Percentiles rank a stretch among this genome's conserved stretches.
Conservation (phyloP, 2,329 filamentous ascomycete genomes). For the Thelonectria discophora region DNA sequence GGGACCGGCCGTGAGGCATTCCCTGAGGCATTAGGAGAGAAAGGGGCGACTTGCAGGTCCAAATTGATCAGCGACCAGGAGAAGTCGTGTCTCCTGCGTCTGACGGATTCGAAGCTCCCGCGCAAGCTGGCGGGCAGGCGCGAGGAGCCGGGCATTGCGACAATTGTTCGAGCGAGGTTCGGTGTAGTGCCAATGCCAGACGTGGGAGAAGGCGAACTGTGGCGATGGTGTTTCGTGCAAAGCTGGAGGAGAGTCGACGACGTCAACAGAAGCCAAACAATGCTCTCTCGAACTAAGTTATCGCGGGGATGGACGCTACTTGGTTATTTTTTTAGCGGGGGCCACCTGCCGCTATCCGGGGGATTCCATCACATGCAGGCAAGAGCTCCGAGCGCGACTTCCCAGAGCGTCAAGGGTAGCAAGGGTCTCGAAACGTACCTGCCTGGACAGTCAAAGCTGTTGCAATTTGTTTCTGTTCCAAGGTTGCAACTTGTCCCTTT, state of each 20-base stretch:
- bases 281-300: conserved; percentile 8
- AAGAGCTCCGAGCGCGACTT: conserved; percentile 8
- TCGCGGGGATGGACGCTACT: conserved; percentile 44
- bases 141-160: conserved; percentile 70
- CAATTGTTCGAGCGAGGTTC: background rate
- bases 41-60: conserved; percentile 66
- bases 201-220: background rate
- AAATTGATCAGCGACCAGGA: conserved; percentile 70
- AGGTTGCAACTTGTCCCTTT: no score
- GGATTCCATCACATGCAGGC: conserved; percentile 38
- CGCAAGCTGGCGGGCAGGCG: conserved; percentile 76
- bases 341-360: conserved; percentile 27
- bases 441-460: no score
- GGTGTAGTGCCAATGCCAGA: background rate
- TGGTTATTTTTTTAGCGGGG: conserved; percentile 46
- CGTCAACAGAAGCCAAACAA: conserved; percentile 18
- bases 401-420: background rate
- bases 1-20: background rate
- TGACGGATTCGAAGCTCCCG: conserved; percentile 70
- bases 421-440: no score
- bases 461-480: no score
- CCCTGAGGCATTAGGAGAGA: background rate
- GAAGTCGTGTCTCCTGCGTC: conserved; percentile 63
- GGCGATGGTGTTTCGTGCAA: conserved; percentile 19
- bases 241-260: conserved; percentile 32